Evolutionary conservation across 1,284 basidiomycete species (phyloP), one percentile per base, ranked within the genome.

Genomic region (Meira nashicola): DNA sequence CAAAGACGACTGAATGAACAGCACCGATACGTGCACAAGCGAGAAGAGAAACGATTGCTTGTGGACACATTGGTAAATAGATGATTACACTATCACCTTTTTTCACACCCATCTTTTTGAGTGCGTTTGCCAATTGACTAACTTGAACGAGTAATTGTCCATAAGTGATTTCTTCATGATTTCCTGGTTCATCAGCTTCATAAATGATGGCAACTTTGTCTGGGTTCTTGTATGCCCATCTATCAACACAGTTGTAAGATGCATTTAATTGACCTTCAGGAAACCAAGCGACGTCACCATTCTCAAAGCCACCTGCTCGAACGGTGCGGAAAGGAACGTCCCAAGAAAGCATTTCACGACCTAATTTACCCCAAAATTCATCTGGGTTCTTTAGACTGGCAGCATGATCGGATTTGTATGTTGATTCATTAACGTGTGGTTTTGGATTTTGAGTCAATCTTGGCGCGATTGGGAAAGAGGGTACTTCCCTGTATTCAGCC

Each of bases 1-100:
- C 94, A 74, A 98, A 98, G 65, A 98, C 88, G 76, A 97, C 94
- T n/a, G 92, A 95, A 83, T 98, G 95, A 57, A 98, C 83, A 25
- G 95, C 94, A 55, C 94, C 95, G 73, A 98, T 90, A 71, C 94
- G 88, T 6, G 94, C 93, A 80, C 93, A 97, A 19, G 94, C 94
- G 55, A 98, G 87, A 85, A 98, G 92, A 37, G 93, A 89, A 39
- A 91, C 92, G 55, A 88, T 90, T 17, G 94, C 88, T 73, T 97
- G 80, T 58, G 80, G 80, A 28, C 80, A 78, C 78, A 78, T 79
- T 63, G 72, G 75, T 19, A 76, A 69, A 74, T 97, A 97, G 66
- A 97, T 63, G 43, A 76, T 72, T 53, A 78, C 75, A 15, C 71
- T 90, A 79, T 98, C 94, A 58, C 94, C 94, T 82, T 94, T 95